Base-by-base conservation (phyloP, 805 yeast species). In the Yamadazyma akitaensis region DNA sequence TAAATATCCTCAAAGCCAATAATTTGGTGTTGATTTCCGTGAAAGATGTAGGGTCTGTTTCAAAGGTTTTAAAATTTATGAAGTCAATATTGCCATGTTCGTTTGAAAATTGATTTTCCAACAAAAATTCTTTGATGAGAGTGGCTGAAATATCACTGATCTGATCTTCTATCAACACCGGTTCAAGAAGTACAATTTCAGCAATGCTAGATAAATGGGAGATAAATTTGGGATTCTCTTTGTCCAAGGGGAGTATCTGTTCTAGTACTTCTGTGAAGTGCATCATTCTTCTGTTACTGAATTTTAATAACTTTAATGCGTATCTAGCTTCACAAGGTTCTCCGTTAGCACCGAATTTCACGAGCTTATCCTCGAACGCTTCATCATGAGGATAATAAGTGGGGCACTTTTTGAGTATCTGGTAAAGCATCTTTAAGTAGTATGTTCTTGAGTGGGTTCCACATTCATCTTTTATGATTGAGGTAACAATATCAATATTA, bases 291-390 rank as follows among this genome's bases (percentile, higher is more conserved):
- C 65, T 65, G 2, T 70, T 61, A 2, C 75, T 63, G n/a, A 79
- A 66, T 2, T 80, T 73, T 7, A 87, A 50, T 6, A 86, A 64
- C 57, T 80, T 82, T 8, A 80, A 66, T 0, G 91, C 76, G 58
- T 82, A 86, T 55, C 74, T 80, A 0, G 92, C 84, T 54, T 84
- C 88, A 9, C 56, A 36, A 1, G 87, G 80, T 2, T 77, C 63
- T 0, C 92, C 92, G 1, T 57, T 53, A 0, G 67, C 51, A 0
- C 85, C 77, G 24, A 83, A 63, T 1, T 64, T 59, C 37, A 70
- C 65, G 40, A 88, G 60, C 12, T 67, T 63, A 8, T 75, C 73
- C 13, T 68, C 53, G 51, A 83, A 80, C 3, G 56, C 57, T 9
- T 67, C 70, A 18, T 72, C 70, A n/a, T 65, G 62, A 3, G 81